Evolutionary conservation across 2,329 filamentous ascomycete species (phyloP).

Genomic region (Colletotrichum trifolii): DNA sequence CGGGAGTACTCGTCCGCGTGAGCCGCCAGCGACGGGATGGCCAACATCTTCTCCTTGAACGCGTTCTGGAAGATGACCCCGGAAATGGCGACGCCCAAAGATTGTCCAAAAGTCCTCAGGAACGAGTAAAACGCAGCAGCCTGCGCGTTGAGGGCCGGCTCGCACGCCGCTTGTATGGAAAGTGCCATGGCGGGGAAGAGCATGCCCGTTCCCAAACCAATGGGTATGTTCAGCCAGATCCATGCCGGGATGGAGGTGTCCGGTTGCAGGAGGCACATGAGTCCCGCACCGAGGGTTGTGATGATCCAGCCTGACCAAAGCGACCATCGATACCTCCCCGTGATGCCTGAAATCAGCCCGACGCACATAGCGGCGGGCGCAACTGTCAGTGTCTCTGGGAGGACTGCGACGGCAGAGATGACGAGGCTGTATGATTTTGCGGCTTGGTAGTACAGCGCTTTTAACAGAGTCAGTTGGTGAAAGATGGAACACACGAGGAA

Average conservation of each 20-base stretch:
- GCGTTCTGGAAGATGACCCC: slow-evolving; percentile 78
- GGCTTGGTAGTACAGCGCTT: slow-evolving; percentile 57
- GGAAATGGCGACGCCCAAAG: slow-evolving; percentile 73
- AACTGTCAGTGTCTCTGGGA: slow-evolving; percentile 72
- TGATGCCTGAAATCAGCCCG: slow-evolving; percentile 64
- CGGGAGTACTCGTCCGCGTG: slow-evolving; percentile 59
- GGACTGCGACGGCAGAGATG: slow-evolving; percentile 64
- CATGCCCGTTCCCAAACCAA: slow-evolving; percentile 71
- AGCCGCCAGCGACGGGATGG: slow-evolving; percentile 57
- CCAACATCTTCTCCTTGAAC: slow-evolving; percentile 62
- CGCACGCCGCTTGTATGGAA: slow-evolving; percentile 70
- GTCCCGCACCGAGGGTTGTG: slow-evolving; percentile 67
- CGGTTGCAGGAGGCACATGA: slow-evolving; percentile 59
- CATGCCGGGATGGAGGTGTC: slow-evolving; percentile 63
- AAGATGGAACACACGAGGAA: slow-evolving; percentile 15
- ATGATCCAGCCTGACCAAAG: slow-evolving; percentile 72
- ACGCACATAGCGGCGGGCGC: slow-evolving; percentile 69
- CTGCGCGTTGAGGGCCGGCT: slow-evolving; percentile 58
- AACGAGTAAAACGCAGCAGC: slow-evolving; percentile 76
- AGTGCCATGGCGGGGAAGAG: slow-evolving; percentile 73
- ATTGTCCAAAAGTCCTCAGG: slow-evolving; percentile 72
- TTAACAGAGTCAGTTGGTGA: slow-evolving; percentile 36
- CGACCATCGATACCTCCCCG: slow-evolving; percentile 69
- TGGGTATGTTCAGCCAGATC: slow-evolving; percentile 70
- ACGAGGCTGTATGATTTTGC: slow-evolving; percentile 66